Evolutionary conservation across 2,329 filamentous ascomycete species (phyloP), one percentile per base, ranked within the genome.

Genomic region (Talaromyces amestolkiae): DNA sequence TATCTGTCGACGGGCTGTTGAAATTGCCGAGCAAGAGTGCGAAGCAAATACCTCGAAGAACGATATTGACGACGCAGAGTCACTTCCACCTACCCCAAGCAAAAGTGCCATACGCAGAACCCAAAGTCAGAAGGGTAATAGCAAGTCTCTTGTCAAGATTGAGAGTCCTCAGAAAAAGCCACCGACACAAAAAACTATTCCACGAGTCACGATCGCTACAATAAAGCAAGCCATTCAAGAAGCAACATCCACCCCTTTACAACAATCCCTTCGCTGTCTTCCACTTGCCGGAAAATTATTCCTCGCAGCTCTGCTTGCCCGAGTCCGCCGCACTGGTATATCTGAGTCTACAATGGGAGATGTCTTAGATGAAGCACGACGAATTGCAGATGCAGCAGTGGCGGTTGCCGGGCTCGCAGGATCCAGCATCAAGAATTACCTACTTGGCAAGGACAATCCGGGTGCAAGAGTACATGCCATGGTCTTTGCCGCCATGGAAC

Each of bases 181-280:
- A 19, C n/a, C 13, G 6, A 24, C 15, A 33, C 13, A 59, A 33
- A 37, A 58, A 35, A 41, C 35, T 22, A 33, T 74, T 22, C 82
- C 82, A 41, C 86, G 89, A 61, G 95, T 99, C 47, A 97, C 93
- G 1, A 97, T 98, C 73, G 88, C 91, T 61, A 97, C 92, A 3
- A 91, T 98, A 76, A 96, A 96, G 77, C 89, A 91, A 74, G 95
- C 95, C 41, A 98, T 99, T 77, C 91, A 91, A 72, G 95, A 99
- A 80, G 93, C 94, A 5, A 98, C 94, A 0, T 93, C 91, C 3
- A 97, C 92, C 65, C 95, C 95, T 1, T 82, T 97, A 65, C 94
- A 97, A 75, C 92, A 95, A 75, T 93, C 93, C 73, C 85, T 99
- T 41, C 90, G 92, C 59, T 86, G 88, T 19, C 85, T 98, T 24